Base-by-base conservation (phyloP, 2,329 filamentous ascomycete species). In the Diaporthe eres region DNA sequence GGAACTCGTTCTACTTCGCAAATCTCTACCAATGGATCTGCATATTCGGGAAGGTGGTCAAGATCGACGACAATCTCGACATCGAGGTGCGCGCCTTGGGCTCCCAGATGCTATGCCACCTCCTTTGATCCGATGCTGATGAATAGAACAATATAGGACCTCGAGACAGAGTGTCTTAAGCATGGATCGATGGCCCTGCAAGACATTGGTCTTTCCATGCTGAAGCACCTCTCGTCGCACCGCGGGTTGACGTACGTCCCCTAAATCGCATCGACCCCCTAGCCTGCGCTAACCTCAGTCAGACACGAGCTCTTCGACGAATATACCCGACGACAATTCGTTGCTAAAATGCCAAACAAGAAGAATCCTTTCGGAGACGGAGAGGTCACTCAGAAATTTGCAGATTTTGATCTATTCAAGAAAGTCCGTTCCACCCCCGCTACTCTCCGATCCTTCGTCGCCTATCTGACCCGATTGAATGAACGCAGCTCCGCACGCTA, bases 1-100 rank as follows among this genome's bases (percentile, higher is more conserved):
- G 96, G 78, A 97, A 94, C 82, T 95, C 94, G 89, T 98, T 96
- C 96, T 94, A 98, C 84, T 98, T 98, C 85, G 95, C 96, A 77
- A 96, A 95, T 81, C 87, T 98, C 10, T 95, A 94, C 86, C 96
- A 99, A 85, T 99, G 95, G 90, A 94, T 98, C 77, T 94, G 93
- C 83, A 91, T 96, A 55, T 99, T 99, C 84, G 96, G 96, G 77
- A 92, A 94, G 81, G 92, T 92, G 58, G 92, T 98, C 83, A 98
- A 98, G 86, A 94, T 98, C 79, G 93, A 97, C 80, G 94, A 97
- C 77, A 92, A 94, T 81, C 89, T 98, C 78, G 95, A 96, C 81
- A 94, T 98, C 78, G 96, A 98, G 87, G 97, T 98, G 91, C 47
- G 82, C 28, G 42, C 28, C 75, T 57, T 22, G 37, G 65, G 34